These are phyloP conservation scores for Rhizopogon salebrosus DNA, from an alignment of 768 basidiomycete genomes.

Conservation along the genomic window DNA sequence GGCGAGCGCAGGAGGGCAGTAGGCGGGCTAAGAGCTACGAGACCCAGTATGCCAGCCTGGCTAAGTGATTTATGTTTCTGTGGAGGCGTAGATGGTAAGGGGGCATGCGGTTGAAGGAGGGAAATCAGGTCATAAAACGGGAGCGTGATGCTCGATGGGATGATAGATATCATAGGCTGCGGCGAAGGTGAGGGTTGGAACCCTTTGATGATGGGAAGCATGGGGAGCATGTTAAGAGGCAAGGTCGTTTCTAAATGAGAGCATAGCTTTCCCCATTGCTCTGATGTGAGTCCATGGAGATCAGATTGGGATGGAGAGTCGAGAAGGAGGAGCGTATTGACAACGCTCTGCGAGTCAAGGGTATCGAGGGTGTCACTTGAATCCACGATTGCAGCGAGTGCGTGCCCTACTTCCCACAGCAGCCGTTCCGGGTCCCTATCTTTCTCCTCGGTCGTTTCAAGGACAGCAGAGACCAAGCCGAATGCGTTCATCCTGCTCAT, in stretches of 20 bases:
- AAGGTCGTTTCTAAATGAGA: background rate
- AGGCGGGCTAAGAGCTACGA: constrained; percentile 66
- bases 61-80: constrained; percentile 37
- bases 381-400: constrained; percentile 25
- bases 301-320: constrained; percentile 40
- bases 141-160: constrained; percentile 36
- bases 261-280: constrained; percentile 43
- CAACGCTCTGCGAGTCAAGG: constrained; percentile 33
- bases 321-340: constrained; percentile 56
- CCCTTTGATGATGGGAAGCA: background rate
- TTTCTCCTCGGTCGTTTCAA: constrained; percentile 19
- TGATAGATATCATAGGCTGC: constrained; percentile 23
- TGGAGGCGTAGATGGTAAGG: constrained; percentile 47
- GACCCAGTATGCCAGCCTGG: constrained; percentile 50
- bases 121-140: constrained; percentile 43
- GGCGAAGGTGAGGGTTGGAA: constrained; percentile 17
- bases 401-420: constrained; percentile 33
- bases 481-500: constrained; percentile 20
- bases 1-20: constrained; percentile 66
- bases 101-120: constrained; percentile 37
- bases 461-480: constrained; percentile 17
- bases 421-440: constrained; percentile 22
- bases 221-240: background rate
- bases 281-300: constrained; percentile 43
- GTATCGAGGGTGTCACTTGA: constrained; percentile 18